phyloP scores from a whole-genome alignment of 306 rosid species.

The Glycyrrhiza uralensis region DNA sequence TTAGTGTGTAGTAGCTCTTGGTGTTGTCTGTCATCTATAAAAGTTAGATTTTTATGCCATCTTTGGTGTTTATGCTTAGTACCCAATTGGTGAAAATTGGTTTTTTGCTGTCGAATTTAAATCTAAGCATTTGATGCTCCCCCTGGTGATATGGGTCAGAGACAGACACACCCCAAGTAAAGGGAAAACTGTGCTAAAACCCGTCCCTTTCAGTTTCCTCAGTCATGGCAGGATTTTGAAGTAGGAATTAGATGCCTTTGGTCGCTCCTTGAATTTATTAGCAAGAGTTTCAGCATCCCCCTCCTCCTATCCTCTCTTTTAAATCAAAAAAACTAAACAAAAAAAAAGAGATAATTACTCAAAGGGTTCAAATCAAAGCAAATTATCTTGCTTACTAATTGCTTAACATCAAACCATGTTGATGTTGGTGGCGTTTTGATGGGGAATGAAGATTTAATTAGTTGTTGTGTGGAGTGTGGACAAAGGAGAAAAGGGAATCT shows the following conservation, averaged over 20 bases:
- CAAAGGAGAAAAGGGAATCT: slow-evolving; percentile 91
- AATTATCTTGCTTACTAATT: slow-evolving; percentile 20
- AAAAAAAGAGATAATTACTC: too few species aligned
- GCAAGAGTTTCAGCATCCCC: slow-evolving; percentile 21
- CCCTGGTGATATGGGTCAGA: slow-evolving; percentile 1
- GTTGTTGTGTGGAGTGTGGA: slow-evolving; percentile 31
- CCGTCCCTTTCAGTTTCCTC: slow-evolving; percentile 43
- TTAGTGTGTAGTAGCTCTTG: slow-evolving; percentile 22
- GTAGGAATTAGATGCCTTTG: slow-evolving; percentile 45
- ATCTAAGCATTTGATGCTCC: slow-evolving; percentile 52
- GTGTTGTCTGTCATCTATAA: slow-evolving; percentile 52
- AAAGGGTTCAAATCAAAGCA: too few species aligned
- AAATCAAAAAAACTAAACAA: slow-evolving; percentile 27
- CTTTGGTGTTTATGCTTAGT: slow-evolving; percentile 49
- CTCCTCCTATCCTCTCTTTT: slow-evolving; percentile 16
- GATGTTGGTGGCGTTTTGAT: slow-evolving; percentile 24
- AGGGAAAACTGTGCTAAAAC: slow-evolving; percentile 29
- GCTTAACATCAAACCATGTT: slow-evolving; percentile 37
- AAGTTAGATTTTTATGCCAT: slow-evolving; percentile 52
- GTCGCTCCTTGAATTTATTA: slow-evolving; percentile 41
- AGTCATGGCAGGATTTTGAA: slow-evolving; percentile 47
- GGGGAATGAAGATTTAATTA: slow-evolving; percentile 45
- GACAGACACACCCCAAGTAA: slow-evolving; percentile 27
- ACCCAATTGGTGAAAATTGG: slow-evolving; percentile 49
- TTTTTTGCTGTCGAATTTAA: slow-evolving; percentile 31